Conservation (phyloP, 192 early-diverging fungal genomes). For the Coemansia sp. region DNA sequence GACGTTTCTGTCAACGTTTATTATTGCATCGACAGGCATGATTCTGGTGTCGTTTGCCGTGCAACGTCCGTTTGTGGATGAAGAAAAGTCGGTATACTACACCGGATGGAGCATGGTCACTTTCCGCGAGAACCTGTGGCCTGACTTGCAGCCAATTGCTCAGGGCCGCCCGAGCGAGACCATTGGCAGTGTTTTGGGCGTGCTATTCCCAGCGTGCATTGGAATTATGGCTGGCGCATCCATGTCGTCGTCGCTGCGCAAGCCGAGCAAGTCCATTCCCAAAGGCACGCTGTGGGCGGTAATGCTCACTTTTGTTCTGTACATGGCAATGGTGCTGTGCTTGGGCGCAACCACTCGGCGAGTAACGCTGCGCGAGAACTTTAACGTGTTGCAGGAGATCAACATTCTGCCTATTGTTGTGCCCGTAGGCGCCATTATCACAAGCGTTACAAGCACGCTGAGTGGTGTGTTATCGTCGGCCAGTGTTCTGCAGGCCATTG, state of each 20-base stretch:
- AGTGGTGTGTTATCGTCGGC: conserved; percentile 62
- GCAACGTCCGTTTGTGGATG: conserved; percentile 55
- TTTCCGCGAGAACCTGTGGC: conserved; percentile 66
- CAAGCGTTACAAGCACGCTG: conserved; percentile 62
- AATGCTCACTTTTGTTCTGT: conserved; percentile 58
- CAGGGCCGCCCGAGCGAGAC: conserved; percentile 54
- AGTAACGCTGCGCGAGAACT: conserved; percentile 59
- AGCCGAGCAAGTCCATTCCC: conserved; percentile 68
- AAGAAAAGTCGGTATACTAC: conserved; percentile 58
- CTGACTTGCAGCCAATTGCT: conserved; percentile 52
- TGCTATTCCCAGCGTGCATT: conserved; percentile 70
- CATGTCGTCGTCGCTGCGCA: conserved; percentile 67
- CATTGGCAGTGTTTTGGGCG: conserved; percentile 58
- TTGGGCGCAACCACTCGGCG: conserved; percentile 63
- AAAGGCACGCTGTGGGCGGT: conserved; percentile 66
- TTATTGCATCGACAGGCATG: conserved; percentile 58
- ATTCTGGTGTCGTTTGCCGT: conserved; percentile 64
- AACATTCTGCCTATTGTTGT: conserved; percentile 58
- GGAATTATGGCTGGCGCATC: conserved; percentile 72
- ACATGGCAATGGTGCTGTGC: conserved; percentile 55
- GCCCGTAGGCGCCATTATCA: conserved; percentile 59
- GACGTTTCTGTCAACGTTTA: conserved; percentile 56
- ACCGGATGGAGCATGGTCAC: conserved; percentile 62
- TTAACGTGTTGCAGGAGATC: conserved; percentile 66
- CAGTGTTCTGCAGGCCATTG: conserved; percentile 68